phyloP scores from a whole-genome alignment of 2,329 filamentous ascomycete species.

The Exophiala lecanii-corni region DNA sequence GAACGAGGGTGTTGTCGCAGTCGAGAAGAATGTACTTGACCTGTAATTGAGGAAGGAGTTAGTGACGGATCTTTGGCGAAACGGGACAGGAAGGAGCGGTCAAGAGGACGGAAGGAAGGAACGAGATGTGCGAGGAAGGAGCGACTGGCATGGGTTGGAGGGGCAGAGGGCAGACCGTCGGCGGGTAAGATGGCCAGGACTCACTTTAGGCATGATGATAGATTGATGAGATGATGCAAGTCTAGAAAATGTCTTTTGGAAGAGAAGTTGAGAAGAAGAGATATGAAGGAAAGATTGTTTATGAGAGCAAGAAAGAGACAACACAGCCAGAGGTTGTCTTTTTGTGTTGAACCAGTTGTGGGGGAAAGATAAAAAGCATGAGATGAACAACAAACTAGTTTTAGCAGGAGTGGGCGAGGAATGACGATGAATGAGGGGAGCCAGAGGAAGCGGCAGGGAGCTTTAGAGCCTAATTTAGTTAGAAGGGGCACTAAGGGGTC shows the following conservation, averaged over 20 bases:
- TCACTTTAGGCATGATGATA: conserved; percentile 20
- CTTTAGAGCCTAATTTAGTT: too few species aligned
- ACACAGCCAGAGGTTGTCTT: conserved; percentile 1
- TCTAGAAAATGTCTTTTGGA: background rate
- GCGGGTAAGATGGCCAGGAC: conserved; percentile 1
- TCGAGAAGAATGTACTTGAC: conserved; percentile 72
- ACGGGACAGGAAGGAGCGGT: conserved; percentile 7
- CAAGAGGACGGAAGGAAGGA: conserved; percentile 5
- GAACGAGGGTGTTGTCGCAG: conserved; percentile 83
- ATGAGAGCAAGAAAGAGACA: background rate
- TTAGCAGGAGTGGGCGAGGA: too few species aligned
- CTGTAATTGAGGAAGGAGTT: conserved; percentile 31
- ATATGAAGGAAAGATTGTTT: conserved; percentile 1
- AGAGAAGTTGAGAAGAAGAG: conserved; percentile 6
- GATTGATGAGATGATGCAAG: conserved; percentile 1
- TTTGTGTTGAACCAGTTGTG: background rate
- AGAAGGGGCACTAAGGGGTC: too few species aligned
- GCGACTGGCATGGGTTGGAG: too few species aligned
- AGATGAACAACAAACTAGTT: too few species aligned
- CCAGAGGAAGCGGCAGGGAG: too few species aligned
- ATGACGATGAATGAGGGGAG: too few species aligned
- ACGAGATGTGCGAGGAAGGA: too few species aligned
- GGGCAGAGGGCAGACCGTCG: conserved; percentile 2
- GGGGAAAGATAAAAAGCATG: background rate
- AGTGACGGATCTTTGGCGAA: conserved; percentile 1